A percentile compares a stretch with the other conserved stretches of the same genome.
These are phyloP conservation scores for Trichothecium sympodiale DNA, from an alignment of 2,329 filamentous ascomycete genomes.

Conservation along the genomic window DNA sequence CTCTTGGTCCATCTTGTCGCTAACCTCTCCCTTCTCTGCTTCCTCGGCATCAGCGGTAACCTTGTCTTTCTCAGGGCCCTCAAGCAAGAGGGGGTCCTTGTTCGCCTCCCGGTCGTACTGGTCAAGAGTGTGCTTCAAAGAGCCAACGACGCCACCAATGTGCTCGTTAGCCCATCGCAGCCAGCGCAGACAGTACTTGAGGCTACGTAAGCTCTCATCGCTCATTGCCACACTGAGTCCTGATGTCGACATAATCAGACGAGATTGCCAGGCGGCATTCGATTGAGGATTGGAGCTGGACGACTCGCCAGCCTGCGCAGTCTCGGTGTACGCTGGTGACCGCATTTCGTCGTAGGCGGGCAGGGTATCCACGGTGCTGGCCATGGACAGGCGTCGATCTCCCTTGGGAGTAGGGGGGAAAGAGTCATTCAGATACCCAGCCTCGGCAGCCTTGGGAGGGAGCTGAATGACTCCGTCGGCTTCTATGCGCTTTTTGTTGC, in stretches of 20 bases:
- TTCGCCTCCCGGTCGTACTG: slow-evolving; percentile 54
- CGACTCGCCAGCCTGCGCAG: slow-evolving; percentile 14
- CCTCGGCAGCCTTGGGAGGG: slow-evolving; percentile 8
- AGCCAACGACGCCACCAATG: slow-evolving; percentile 63
- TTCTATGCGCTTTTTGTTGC: slow-evolving; percentile 18
- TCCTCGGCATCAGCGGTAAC: background rate
- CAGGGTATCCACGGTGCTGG: slow-evolving; percentile 61
- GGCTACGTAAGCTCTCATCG: slow-evolving; percentile 70
- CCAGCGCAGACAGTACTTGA: slow-evolving; percentile 77
- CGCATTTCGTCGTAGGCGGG: slow-evolving; percentile 75
- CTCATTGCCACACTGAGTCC: slow-evolving; percentile 87
- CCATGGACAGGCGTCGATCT: slow-evolving; percentile 46
- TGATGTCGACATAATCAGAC: slow-evolving; percentile 81
- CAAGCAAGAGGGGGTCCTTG: slow-evolving; percentile 7
- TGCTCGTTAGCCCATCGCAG: slow-evolving; percentile 73
- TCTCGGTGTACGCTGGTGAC: slow-evolving; percentile 64
- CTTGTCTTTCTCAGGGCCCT: slow-evolving; percentile 12
- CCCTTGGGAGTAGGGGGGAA: slow-evolving; percentile 15
- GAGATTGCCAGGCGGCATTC: slow-evolving; percentile 57
- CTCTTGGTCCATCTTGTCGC: background rate
- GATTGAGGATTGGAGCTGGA: slow-evolving; percentile 18
- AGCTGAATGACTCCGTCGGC: slow-evolving; percentile 6
- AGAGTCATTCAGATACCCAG: slow-evolving; percentile 14
- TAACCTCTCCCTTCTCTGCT: slow-evolving; percentile 6
- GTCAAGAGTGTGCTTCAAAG: slow-evolving; percentile 64